These are phyloP conservation scores for Xylaria nigripes DNA, from an alignment of 495 filamentous ascomycete species.

Conservation along the genomic window DNA sequence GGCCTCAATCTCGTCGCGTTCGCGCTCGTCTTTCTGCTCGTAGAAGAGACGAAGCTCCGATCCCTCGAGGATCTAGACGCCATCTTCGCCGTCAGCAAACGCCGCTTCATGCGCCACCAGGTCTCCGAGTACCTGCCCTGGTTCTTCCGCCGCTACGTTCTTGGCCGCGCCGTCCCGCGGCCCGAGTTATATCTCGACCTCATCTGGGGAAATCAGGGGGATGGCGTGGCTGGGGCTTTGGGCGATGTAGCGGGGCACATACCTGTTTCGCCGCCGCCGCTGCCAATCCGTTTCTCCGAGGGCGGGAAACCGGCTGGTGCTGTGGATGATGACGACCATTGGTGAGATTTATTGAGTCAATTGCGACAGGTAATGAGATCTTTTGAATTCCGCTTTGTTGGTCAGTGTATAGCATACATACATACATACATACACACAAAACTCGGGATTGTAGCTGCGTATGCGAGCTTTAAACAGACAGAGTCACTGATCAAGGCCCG, in stretches of 20 bases:
- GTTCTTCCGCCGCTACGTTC: slow-evolving; percentile 20
- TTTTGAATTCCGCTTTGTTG: too few relatives aligned
- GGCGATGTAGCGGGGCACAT: too few relatives aligned
- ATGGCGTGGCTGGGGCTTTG: background rate
- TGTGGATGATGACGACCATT: background rate
- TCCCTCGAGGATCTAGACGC: slow-evolving; percentile 26
- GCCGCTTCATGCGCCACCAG: slow-evolving; percentile 24
- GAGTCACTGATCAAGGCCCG: too few relatives aligned
- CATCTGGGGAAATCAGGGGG: slow-evolving; percentile 11
- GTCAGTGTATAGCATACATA: too few relatives aligned
- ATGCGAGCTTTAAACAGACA: too few relatives aligned
- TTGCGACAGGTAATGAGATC: too few relatives aligned
- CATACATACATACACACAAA: too few relatives aligned
- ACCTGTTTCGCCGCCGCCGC: too few relatives aligned
- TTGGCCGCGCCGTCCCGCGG: slow-evolving; percentile 3
- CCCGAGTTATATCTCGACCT: slow-evolving; percentile 18
- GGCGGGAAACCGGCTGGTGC: background rate
- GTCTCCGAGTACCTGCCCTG: slow-evolving; percentile 22
- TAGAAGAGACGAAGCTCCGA: slow-evolving; percentile 25
- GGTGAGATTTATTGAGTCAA: too few relatives aligned
- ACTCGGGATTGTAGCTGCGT: too few relatives aligned
- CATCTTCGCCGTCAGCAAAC: slow-evolving; percentile 25
- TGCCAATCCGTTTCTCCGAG: too few relatives aligned
- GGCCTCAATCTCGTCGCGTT: slow-evolving; percentile 25
- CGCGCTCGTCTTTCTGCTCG: slow-evolving; percentile 25